Evolutionary conservation across 2,329 filamentous ascomycete species (phyloP).

Genomic region (Lecanicillium sp.): DNA sequence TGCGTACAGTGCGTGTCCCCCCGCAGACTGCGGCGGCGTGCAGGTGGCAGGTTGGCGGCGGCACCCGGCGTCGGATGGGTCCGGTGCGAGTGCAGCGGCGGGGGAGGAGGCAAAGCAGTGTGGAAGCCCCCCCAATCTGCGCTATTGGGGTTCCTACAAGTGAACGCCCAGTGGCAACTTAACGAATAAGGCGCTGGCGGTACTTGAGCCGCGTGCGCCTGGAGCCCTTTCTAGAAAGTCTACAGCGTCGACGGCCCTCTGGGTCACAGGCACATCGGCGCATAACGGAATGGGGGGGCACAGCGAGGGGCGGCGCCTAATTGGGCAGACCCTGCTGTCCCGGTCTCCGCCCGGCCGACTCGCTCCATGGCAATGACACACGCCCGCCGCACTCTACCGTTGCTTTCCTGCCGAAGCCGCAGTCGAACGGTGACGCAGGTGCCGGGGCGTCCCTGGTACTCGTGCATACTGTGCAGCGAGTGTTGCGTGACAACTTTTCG

Average conservation of each 20-base stretch:
- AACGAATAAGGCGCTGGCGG: conserved; percentile 5
- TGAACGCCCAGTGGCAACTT: neutral
- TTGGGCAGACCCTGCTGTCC: too few species aligned
- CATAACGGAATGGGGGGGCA: neutral
- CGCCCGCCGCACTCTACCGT: neutral
- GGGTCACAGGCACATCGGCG: neutral
- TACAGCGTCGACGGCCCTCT: too few species aligned
- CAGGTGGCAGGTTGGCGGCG: neutral
- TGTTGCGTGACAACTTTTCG: too few species aligned
- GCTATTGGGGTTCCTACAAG: neutral
- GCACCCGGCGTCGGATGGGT: conserved; percentile 5
- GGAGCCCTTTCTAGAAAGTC: too few species aligned
- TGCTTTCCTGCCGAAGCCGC: conserved; percentile 6
- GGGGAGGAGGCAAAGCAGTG: too few species aligned
- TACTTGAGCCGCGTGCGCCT: conserved; percentile 2
- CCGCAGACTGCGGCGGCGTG: too few species aligned
- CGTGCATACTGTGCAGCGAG: too few species aligned
- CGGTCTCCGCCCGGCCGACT: too few species aligned
- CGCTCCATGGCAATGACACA: neutral
- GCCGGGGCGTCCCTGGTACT: too few species aligned
- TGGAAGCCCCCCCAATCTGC: neutral
- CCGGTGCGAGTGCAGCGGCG: neutral
- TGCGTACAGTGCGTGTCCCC: too few species aligned
- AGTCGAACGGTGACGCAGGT: too few species aligned
- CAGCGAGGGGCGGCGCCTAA: neutral